Evolutionary conservation across 2,329 filamentous ascomycete genomes (phyloP).

Genomic region (Phoma sp.): DNA sequence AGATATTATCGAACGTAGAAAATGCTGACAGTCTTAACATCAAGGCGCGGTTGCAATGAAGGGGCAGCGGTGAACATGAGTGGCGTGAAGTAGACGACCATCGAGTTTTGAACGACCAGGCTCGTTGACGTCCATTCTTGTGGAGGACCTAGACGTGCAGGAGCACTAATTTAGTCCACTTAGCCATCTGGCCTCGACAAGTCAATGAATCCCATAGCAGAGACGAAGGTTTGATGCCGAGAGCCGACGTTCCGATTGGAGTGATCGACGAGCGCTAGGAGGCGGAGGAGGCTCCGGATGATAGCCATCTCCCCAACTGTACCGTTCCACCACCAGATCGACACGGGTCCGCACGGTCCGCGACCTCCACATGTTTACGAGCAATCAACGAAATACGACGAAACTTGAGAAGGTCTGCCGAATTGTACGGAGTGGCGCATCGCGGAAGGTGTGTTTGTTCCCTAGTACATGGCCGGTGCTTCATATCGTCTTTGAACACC

Average conservation of each 20-base stretch:
- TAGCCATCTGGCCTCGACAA: neutral
- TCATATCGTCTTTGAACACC: no score
- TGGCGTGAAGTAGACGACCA: neutral
- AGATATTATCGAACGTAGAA: neutral
- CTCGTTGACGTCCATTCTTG: neutral
- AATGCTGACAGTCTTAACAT: neutral
- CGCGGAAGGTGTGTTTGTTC: neutral
- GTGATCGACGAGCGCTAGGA: slow-evolving; percentile 5
- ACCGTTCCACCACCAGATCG: slow-evolving; percentile 5
- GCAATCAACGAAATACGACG: neutral
- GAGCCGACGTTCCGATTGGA: slow-evolving; percentile 3
- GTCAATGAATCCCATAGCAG: neutral
- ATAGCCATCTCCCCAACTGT: neutral
- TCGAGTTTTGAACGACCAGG: slow-evolving; percentile 1
- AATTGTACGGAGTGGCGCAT: neutral
- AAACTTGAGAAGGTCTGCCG: slow-evolving; percentile 4
- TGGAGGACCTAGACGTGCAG: neutral
- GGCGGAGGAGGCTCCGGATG: slow-evolving; percentile 4
- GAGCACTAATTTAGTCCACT: neutral
- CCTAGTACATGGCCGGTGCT: no score
- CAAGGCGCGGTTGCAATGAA: neutral
- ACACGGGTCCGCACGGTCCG: neutral
- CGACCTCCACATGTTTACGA: neutral
- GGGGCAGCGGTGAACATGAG: neutral
- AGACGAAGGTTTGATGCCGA: neutral